Conservation (phyloP, 2,329 filamentous ascomycete genomes). For the Pseudopithomyces chartarum region DNA sequence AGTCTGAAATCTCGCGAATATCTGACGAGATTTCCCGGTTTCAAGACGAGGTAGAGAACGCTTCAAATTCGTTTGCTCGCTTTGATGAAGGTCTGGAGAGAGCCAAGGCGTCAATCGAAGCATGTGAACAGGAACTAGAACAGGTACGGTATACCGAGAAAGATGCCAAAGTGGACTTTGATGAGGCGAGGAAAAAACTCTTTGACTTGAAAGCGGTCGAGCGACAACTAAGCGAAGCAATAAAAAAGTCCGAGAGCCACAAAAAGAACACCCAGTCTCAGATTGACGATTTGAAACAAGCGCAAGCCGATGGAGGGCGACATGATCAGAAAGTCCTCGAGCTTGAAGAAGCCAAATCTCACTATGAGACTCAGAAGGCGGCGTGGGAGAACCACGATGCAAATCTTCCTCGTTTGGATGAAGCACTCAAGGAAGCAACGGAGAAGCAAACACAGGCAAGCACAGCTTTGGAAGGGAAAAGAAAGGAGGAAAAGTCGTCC, state of each 20-base stretch:
- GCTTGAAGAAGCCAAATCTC: conserved; percentile 62
- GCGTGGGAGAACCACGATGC: conserved; percentile 49
- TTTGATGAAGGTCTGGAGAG: conserved; percentile 48
- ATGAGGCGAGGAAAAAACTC: conserved; percentile 60
- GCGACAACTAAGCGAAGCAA: conserved; percentile 64
- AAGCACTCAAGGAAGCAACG: conserved; percentile 41
- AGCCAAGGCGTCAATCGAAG: conserved; percentile 41
- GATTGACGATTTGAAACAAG: conserved; percentile 64
- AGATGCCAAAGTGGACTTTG: conserved; percentile 58
- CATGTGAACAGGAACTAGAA: conserved; percentile 41
- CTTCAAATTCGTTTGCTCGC: conserved; percentile 49
- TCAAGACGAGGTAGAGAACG: conserved; percentile 51
- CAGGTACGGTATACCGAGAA: conserved; percentile 55
- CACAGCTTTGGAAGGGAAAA: conserved; percentile 34
- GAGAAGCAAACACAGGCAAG: conserved; percentile 21
- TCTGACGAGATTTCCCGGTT: conserved; percentile 56
- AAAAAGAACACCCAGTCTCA: conserved; percentile 51
- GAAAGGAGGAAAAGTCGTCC: conserved; percentile 59
- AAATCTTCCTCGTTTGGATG: conserved; percentile 41
- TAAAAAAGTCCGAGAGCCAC: conserved; percentile 58
- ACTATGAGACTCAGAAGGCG: conserved; percentile 52
- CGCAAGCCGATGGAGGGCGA: conserved; percentile 68
- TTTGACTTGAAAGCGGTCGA: conserved; percentile 62
- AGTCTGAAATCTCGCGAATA: conserved; percentile 34
- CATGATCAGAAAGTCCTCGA: conserved; percentile 66